These are phyloP conservation scores for Erysimum pusillum DNA, from an alignment of 441 rosid genomes.

Conservation along the genomic window DNA sequence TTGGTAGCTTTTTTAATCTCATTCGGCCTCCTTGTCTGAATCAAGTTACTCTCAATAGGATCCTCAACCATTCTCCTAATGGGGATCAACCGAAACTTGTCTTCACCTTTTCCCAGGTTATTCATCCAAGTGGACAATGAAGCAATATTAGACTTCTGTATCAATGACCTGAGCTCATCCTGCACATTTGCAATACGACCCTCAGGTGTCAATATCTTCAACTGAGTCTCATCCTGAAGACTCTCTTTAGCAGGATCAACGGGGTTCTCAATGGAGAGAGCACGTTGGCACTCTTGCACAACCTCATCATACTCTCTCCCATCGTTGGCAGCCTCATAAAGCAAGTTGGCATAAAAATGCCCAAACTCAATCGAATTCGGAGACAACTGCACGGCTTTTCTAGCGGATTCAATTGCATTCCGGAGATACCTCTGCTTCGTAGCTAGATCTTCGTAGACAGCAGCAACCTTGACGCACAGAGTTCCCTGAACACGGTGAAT, in stretches of 20 bases:
- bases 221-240: constrained; percentile 85
- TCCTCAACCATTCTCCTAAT: constrained; percentile 72
- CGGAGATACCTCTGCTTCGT: constrained; percentile 71
- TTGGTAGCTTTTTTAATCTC: constrained; percentile 93
- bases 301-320: constrained; percentile 78
- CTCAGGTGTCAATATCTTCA: constrained; percentile 69
- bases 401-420: constrained; percentile 78
- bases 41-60: constrained; percentile 82
- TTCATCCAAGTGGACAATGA: constrained; percentile 86
- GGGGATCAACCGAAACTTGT: constrained; percentile 75
- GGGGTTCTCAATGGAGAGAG: constrained; percentile 72
- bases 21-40: constrained; percentile 80
- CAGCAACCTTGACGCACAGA: constrained; percentile 73
- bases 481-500: constrained; percentile 86
- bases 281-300: constrained; percentile 80
- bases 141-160: constrained; percentile 74
- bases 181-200: constrained; percentile 82
- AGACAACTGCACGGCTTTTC: constrained; percentile 72
- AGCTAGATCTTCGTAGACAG: constrained; percentile 75
- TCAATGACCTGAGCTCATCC: constrained; percentile 72
- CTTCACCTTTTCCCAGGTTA: constrained; percentile 80
- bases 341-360: constrained; percentile 82
- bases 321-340: constrained; percentile 78
- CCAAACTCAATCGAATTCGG: constrained; percentile 83
- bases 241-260: constrained; percentile 91